Evolutionary conservation across 345 rosid genomes (phyloP).

Genomic region (Pugionium cornutum): DNA sequence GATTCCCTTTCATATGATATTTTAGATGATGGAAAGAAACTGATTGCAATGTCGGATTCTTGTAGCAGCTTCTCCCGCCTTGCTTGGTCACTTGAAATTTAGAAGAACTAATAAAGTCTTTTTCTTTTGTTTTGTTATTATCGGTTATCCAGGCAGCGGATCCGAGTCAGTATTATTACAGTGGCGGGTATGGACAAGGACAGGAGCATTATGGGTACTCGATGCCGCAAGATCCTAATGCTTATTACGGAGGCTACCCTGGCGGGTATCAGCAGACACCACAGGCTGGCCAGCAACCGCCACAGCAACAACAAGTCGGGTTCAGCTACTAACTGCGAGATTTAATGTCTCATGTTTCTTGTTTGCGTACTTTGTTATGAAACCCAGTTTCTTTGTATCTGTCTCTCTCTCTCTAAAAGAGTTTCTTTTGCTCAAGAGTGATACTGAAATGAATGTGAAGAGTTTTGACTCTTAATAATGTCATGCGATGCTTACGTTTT

Average conservation of each 20-base stretch:
- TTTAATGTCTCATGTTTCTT: slow-evolving; percentile 12
- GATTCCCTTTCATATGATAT: background rate
- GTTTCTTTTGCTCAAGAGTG: slow-evolving; percentile 18
- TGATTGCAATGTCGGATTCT: background rate
- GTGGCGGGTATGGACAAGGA: slow-evolving; percentile 62
- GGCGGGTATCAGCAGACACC: slow-evolving; percentile 78
- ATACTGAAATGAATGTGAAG: slow-evolving; percentile 21
- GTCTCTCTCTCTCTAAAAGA: background rate
- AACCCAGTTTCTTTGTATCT: slow-evolving; percentile 4
- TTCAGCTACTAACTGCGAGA: slow-evolving; percentile 46
- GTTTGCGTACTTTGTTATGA: slow-evolving; percentile 28
- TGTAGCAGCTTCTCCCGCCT: background rate
- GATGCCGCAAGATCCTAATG: slow-evolving; percentile 72
- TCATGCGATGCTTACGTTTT: slow-evolving; percentile 19
- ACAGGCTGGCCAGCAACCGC: slow-evolving; percentile 51
- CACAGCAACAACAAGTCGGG: slow-evolving; percentile 66
- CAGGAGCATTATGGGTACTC: slow-evolving; percentile 79
- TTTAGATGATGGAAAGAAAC: slow-evolving; percentile 10
- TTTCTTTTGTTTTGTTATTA: slow-evolving; percentile 14
- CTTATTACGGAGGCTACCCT: slow-evolving; percentile 80
- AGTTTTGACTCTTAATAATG: slow-evolving; percentile 27
- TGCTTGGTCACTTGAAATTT: background rate
- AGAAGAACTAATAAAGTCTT: background rate
- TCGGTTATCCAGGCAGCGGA: slow-evolving; percentile 54
- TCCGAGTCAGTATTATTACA: slow-evolving; percentile 64